phyloP scores from a whole-genome alignment of 1,284 basidiomycete genomes.

The Gomphus bonarii region DNA sequence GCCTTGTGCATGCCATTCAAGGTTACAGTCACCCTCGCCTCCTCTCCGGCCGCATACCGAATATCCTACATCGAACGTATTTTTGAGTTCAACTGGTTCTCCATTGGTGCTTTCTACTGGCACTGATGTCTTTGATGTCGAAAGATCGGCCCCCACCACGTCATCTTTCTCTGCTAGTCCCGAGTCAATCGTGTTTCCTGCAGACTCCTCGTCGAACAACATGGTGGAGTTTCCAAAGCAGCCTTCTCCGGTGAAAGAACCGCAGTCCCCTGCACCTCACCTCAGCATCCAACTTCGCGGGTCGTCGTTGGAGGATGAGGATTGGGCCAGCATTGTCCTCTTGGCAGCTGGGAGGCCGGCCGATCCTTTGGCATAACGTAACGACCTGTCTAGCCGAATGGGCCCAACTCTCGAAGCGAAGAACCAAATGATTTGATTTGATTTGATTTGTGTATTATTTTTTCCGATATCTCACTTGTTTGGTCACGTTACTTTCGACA shows the following conservation, averaged over 20 bases:
- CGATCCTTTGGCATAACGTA: background rate
- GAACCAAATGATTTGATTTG: background rate
- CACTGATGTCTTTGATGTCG: background rate
- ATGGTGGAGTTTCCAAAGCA: background rate
- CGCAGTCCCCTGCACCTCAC: background rate
- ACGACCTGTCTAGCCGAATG: background rate
- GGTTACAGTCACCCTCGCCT: background rate
- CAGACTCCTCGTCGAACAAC: background rate
- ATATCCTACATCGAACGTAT: background rate
- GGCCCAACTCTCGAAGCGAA: background rate
- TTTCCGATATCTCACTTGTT: conserved; percentile 1
- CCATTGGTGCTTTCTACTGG: background rate
- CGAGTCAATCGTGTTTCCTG: background rate
- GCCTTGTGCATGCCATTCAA: background rate
- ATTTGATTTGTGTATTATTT: background rate
- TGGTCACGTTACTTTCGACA: background rate
- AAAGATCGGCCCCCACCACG: background rate
- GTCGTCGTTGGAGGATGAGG: conserved; percentile 25
- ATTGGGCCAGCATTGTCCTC: conserved; percentile 53
- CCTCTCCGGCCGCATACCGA: conserved; percentile 3
- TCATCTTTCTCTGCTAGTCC: background rate
- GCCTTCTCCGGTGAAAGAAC: background rate
- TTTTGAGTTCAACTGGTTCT: conserved; percentile 3
- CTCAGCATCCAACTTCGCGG: conserved; percentile 6
- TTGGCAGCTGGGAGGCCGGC: conserved; percentile 28